Percentiles rank a stretch among this genome's conserved stretches.
These are phyloP conservation scores for Metschnikowia baotianmanensis DNA, from an alignment of 805 yeast genomes.

Conservation along the genomic window DNA sequence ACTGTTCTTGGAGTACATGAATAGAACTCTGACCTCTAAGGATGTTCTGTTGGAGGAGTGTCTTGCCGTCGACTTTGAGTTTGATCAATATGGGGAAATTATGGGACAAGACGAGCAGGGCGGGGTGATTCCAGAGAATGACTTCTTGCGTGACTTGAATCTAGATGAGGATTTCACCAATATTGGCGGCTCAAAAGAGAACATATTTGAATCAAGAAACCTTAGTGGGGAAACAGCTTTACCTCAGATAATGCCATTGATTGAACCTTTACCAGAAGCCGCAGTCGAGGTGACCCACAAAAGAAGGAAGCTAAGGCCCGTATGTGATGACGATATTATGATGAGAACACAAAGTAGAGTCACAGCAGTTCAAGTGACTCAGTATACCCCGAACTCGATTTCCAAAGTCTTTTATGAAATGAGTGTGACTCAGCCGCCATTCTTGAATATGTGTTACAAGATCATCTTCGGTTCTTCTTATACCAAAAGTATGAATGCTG, in stretches of 20 bases:
- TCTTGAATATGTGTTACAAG: conserved; percentile 9
- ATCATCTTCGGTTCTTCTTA: conserved; percentile 7
- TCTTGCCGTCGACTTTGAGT: conserved; percentile 21
- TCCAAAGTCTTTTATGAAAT: conserved; percentile 6
- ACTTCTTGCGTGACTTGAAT: conserved; percentile 11
- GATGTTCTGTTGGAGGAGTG: conserved; percentile 13
- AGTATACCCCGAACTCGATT: neutral
- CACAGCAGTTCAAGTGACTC: no score
- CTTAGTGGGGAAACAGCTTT: conserved; percentile 8
- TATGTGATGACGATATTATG: conserved; percentile 6
- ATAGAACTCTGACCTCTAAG: conserved; percentile 12
- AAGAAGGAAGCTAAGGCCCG: conserved; percentile 4
- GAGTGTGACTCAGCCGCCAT: conserved; percentile 10
- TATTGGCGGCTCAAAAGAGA: conserved; percentile 9
- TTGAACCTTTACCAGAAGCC: no score
- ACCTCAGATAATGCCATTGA: no score
- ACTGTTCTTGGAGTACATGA: conserved; percentile 20
- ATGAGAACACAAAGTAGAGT: no score
- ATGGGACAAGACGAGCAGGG: neutral
- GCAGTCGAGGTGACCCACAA: neutral
- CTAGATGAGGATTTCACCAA: conserved; percentile 15
- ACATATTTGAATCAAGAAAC: conserved; percentile 10
- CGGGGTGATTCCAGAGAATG: neutral
- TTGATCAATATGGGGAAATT: conserved; percentile 24
- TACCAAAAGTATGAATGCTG: conserved; percentile 1